phyloP scores from a whole-genome alignment of 2,329 filamentous ascomycete genomes.

The Ophiostoma australiae region DNA sequence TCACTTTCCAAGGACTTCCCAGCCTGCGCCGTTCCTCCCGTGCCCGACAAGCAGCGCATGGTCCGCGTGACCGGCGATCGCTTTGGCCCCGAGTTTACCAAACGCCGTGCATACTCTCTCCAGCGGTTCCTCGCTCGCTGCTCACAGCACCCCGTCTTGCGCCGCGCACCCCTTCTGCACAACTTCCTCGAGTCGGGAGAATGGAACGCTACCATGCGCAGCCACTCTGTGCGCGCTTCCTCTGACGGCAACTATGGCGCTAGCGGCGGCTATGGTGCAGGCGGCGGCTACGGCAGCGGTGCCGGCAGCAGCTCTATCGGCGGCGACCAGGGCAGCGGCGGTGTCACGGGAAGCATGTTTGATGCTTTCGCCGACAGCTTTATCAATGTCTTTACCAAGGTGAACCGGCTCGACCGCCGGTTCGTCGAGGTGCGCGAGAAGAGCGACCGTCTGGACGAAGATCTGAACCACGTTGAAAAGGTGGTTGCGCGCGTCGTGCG shows the following conservation, averaged over 20 bases:
- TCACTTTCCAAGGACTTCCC: slow-evolving; percentile 82
- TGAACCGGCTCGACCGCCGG: slow-evolving; percentile 88
- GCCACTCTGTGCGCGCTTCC: slow-evolving; percentile 59
- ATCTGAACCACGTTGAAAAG: slow-evolving; percentile 88
- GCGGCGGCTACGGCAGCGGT: slow-evolving; percentile 41
- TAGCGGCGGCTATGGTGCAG: slow-evolving; percentile 36
- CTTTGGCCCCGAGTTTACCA: slow-evolving; percentile 89
- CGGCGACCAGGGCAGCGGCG: slow-evolving; percentile 33
- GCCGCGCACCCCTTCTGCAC: slow-evolving; percentile 75
- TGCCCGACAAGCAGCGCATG: slow-evolving; percentile 99
- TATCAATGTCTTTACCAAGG: slow-evolving; percentile 94
- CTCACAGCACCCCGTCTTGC: slow-evolving; percentile 81
- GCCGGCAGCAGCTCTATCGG: slow-evolving; percentile 48
- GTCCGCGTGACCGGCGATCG: slow-evolving; percentile 95
- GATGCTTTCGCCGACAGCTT: slow-evolving; percentile 95
- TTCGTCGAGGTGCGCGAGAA: slow-evolving; percentile 93
- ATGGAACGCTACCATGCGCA: slow-evolving; percentile 95
- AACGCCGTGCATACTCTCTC: slow-evolving; percentile 80
- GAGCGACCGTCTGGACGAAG: slow-evolving; percentile 89
- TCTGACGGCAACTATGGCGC: slow-evolving; percentile 44
- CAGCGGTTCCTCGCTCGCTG: slow-evolving; percentile 85
- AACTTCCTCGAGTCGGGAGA: slow-evolving; percentile 88
- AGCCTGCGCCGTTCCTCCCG: slow-evolving; percentile 84
- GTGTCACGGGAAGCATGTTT: slow-evolving; percentile 54
- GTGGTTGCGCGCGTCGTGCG: slow-evolving; percentile 88